Percentiles rank a stretch among this genome's conserved stretches.
phyloP scores from a whole-genome alignment of 225 moss, liverwort and hornwort genomes.

The Physcomitrium patens region DNA sequence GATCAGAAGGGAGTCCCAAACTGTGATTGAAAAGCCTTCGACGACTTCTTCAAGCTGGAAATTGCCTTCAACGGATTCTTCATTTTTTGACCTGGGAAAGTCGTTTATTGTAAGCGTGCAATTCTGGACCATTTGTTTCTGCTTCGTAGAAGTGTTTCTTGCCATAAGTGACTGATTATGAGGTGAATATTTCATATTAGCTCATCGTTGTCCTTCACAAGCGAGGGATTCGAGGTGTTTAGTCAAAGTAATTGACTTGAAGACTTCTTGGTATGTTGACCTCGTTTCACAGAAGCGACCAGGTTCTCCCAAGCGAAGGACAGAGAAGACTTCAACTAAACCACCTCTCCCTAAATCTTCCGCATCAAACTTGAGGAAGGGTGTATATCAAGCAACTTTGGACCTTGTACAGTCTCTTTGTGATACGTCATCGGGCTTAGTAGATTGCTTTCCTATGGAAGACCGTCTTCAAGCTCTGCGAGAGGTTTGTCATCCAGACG shows the following conservation, averaged over 20 bases:
- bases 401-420: slow-evolving; percentile 95
- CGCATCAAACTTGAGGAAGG: slow-evolving; percentile 89
- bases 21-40: slow-evolving; percentile 48
- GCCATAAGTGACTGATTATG: slow-evolving; percentile 22
- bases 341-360: slow-evolving; percentile 92
- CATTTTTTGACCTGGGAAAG: slow-evolving; percentile 71
- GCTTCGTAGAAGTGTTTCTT: slow-evolving; percentile 9
- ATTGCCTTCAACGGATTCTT: slow-evolving; percentile 64
- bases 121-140: slow-evolving; percentile 28
- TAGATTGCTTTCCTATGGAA: slow-evolving; percentile 95
- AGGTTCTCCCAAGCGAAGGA: slow-evolving; percentile 64
- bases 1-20: slow-evolving; percentile 47
- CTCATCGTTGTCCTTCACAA: slow-evolving; percentile 11
- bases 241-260: slow-evolving; percentile 19
- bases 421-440: slow-evolving; percentile 90
- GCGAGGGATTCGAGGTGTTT: slow-evolving; percentile 4
- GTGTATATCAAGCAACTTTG: slow-evolving; percentile 93
- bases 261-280: neutral
- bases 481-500: slow-evolving; percentile 65
- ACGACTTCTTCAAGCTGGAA: slow-evolving; percentile 59
- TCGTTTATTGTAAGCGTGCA: slow-evolving; percentile 64
- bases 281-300: slow-evolving; percentile 68
- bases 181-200: slow-evolving; percentile 12
- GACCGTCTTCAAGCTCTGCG: slow-evolving; percentile 85
- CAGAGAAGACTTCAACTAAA: slow-evolving; percentile 75